phyloP scores from a whole-genome alignment of 1,284 basidiomycete species.

The Sanguinoderma infundibulare region DNA sequence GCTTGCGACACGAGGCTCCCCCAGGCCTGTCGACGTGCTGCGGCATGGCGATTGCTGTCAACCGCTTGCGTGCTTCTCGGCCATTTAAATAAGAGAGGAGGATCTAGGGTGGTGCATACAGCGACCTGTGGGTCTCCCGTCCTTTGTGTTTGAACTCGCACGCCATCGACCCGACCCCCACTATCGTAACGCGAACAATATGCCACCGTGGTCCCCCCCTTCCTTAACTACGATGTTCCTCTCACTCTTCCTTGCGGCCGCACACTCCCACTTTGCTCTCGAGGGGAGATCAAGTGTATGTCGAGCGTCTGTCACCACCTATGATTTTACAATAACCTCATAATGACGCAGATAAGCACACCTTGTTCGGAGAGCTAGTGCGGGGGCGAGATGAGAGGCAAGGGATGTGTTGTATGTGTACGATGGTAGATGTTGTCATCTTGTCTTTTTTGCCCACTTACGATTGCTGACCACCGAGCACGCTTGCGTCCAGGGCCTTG shows the following conservation, averaged over 20 bases:
- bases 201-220: neutral
- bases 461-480: neutral
- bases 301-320: neutral
- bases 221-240: conserved; percentile 15
- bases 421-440: neutral
- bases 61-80: neutral
- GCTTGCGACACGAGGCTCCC: neutral
- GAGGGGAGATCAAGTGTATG: neutral
- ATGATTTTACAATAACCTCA: neutral
- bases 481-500: neutral
- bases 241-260: conserved; percentile 31
- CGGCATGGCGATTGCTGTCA: too few relatives aligned
- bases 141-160: neutral
- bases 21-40: neutral
- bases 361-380: neutral
- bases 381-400: neutral
- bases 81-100: neutral
- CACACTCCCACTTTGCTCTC: conserved; percentile 12
- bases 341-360: neutral
- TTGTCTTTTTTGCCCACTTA: neutral
- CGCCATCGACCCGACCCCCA: neutral
- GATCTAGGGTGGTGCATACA: neutral
- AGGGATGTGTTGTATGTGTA: neutral
- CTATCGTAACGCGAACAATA: neutral
- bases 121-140: neutral